Base-by-base conservation (phyloP, 148 eudicot genomes). In the Persicaria tinctoria region DNA sequence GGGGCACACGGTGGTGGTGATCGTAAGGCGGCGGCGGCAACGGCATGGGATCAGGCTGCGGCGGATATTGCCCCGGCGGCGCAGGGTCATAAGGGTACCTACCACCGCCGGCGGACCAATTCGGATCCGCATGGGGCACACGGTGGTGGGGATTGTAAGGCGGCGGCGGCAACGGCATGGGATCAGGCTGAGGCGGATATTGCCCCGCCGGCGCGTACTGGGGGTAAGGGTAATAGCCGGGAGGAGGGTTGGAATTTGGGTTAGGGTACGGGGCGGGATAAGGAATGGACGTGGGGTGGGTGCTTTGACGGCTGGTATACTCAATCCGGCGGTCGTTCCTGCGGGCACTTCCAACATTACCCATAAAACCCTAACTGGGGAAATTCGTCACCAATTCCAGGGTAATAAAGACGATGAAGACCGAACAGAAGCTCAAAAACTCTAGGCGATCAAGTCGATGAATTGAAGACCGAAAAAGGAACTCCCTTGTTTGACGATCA, bases 71-170 rank as follows among this genome's bases (percentile, higher is more conserved):
- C n/a, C n/a, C n/a, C n/a, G n/a, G n/a, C n/a, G 87, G 91, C 0
- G 85, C 82, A 0, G 89, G 89, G 62, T 87, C 89, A 81, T 82
- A 91, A 16, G 89, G 89, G 73, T 86, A 85, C 81, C 92, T 73
- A 23, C 84, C 86, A 17, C 77, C 86, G 23, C 82, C 86, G 48
- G 78, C 85, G 4, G 73, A 83, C 89, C 89, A 85, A 81, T 85
- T 87, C 2, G 80, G 80, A 55, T 76, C 79, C 79, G 80, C 46
- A 48, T 83, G 82, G 0, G 82, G 84, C 45, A 82, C 74, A 5
- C 84, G 87, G 80, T 89, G 93, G 78, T 88, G 97, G 79, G 90
- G 91, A 78, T 93, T 93, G 69, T 86, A 88, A 18, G 97, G 93
- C 0, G 93, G 90, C 0, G 93, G 90, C 6, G 92, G 93, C 56